These are phyloP conservation scores for Sporopachydermia lactativora DNA, from an alignment of 805 yeast genomes.

Conservation along the genomic window DNA sequence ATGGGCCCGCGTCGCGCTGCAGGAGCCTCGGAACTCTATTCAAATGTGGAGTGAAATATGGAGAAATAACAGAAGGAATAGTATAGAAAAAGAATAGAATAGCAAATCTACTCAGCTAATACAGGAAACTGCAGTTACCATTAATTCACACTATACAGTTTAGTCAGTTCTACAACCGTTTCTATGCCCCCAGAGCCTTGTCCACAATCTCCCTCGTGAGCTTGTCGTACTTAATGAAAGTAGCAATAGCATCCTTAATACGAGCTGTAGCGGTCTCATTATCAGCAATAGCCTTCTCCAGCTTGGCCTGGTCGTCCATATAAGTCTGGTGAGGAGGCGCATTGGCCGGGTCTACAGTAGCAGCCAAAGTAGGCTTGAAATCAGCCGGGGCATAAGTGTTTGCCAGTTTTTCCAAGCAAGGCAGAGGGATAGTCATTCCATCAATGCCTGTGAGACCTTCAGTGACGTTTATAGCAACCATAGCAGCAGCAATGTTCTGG, in stretches of 20 bases:
- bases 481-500: conserved; percentile 21
- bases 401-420: conserved; percentile 17
- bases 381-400: conserved; percentile 15
- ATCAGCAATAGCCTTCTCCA: conserved; percentile 6
- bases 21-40: no score
- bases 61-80: no score
- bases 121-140: no score
- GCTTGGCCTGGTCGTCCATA: conserved; percentile 7
- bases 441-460: conserved; percentile 22
- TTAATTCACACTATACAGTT: no score
- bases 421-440: conserved; percentile 21
- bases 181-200: conserved; percentile 4
- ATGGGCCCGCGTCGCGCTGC: no score
- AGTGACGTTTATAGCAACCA: conserved; percentile 17
- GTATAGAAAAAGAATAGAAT: no score
- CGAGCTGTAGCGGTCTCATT: conserved; percentile 6
- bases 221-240: conserved; percentile 8
- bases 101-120: no score
- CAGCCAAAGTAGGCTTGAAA: conserved; percentile 8
- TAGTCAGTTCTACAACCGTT: no score
- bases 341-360: conserved; percentile 4
- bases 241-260: conserved; percentile 10
- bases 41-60: no score
- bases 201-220: conserved; percentile 7
- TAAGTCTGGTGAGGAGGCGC: conserved; percentile 8